A percentile compares a stretch with the other conserved stretches of the same genome.
Conservation (phyloP, 495 filamentous ascomycete genomes). For the Hamigera avellanea region DNA sequence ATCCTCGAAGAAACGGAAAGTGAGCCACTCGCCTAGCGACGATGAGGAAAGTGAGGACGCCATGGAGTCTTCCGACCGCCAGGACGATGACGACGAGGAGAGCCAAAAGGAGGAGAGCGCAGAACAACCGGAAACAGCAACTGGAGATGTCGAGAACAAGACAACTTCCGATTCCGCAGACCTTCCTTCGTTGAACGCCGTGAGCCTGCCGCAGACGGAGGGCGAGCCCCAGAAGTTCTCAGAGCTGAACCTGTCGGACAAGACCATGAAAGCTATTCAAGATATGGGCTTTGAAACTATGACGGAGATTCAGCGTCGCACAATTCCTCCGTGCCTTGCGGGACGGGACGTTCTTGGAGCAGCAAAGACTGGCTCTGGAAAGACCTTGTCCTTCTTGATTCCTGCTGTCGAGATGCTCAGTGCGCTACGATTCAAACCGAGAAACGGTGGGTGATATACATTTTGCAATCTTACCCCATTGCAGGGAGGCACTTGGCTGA, state of each 20-base stretch:
- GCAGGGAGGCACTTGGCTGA: neutral
- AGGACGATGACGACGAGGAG: constrained; percentile 14
- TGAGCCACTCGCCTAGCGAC: constrained; percentile 19
- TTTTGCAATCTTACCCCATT: neutral
- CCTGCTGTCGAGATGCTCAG: constrained; percentile 59
- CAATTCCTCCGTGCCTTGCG: constrained; percentile 77
- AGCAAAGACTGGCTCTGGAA: constrained; percentile 69
- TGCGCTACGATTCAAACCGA: constrained; percentile 76
- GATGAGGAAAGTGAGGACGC: constrained; percentile 22
- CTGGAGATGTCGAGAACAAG: neutral
- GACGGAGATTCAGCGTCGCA: constrained; percentile 89
- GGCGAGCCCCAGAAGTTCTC: constrained; percentile 52
- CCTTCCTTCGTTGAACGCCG: constrained; percentile 37
- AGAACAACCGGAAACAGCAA: constrained; percentile 7
- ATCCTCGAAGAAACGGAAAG: constrained; percentile 26
- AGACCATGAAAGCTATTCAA: constrained; percentile 76
- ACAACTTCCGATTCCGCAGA: constrained; percentile 16
- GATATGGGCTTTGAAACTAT: constrained; percentile 90
- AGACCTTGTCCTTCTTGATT: constrained; percentile 8
- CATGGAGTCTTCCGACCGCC: constrained; percentile 8
- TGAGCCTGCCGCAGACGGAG: constrained; percentile 45
- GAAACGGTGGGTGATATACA: constrained; percentile 37
- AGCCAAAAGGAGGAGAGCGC: constrained; percentile 15
- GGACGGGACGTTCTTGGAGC: constrained; percentile 92
- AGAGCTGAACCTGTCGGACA: constrained; percentile 75